Evolutionary conservation across 768 basidiomycete genomes (phyloP), one percentile per base, ranked within the genome.

Genomic region (Auricularia sp.): DNA sequence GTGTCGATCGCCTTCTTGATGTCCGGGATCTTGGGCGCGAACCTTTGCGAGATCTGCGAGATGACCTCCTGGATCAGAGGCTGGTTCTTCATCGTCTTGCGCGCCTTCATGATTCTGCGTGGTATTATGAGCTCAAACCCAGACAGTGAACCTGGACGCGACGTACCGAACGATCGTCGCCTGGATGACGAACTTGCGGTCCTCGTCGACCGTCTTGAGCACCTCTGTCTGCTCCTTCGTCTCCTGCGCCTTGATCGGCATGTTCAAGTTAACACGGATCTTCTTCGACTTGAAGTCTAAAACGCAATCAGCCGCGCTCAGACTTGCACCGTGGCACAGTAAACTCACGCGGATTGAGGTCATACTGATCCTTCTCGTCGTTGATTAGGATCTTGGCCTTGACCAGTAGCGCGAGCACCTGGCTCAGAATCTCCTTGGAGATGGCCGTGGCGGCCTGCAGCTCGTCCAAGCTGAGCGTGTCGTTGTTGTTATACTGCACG

Each of bases 1-100:
- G 86, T 86, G 72, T 96, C 94, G 66, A 98, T 96, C 3, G 92
- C 91, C 89, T 91, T 95, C 77, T 98, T 98, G 78, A 98, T 94
- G 73, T 97, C 94, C 2, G 92, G 87, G 63, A 98, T 91, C 80
- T 93, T 94, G 29, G 96, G 95, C 7, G 89, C 84, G 75, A 95
- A 95, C 62, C 93, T 84, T 70, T 89, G 84, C 7, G 90, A 87
- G 69, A 95, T 90, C 75, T 94, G 91, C 11, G 89, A 87, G 68
- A 92, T 91, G 67, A 94, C 92, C 72, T 96, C 94, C 71, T 89
- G 88, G 68, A 95, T 93, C 70, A 95, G 75, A 0, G 86, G 81
- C 71, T 95, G 92, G 77, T 94, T 93, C 82, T 94, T 95, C 88
- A 95, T 89, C 67, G 89, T 90, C 83, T 94, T 94, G 39, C 92